These are phyloP conservation scores for Termitomyces heimii DNA, from an alignment of 768 basidiomycete genomes.

Conservation along the genomic window DNA sequence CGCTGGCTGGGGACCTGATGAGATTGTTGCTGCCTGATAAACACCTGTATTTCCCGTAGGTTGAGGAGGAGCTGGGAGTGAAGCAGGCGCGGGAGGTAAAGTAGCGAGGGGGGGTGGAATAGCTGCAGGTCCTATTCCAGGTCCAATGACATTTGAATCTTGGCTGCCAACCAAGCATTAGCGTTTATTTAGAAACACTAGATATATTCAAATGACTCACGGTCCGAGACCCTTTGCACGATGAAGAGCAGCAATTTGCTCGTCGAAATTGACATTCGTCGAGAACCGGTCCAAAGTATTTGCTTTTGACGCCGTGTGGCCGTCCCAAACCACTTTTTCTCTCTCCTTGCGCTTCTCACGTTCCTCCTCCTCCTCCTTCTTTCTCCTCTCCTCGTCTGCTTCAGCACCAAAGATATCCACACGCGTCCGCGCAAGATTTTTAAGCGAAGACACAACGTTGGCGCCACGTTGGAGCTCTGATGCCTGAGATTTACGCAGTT, in stretches of 20 bases:
- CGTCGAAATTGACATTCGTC: conserved; percentile 89
- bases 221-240: conserved; percentile 86
- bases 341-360: conserved; percentile 75
- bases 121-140: conserved; percentile 82
- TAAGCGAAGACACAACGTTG: conserved; percentile 90
- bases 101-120: conserved; percentile 59
- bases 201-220: conserved; percentile 36
- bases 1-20: conserved; percentile 89
- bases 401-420: conserved; percentile 97
- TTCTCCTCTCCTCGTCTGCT: conserved; percentile 85
- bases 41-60: conserved; percentile 37
- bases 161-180: conserved; percentile 36
- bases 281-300: conserved; percentile 92
- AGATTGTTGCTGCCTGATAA: conserved; percentile 80
- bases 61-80: conserved; percentile 68
- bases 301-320: conserved; percentile 92
- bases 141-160: conserved; percentile 76
- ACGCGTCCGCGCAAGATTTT: conserved; percentile 90
- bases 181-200: not conserved
- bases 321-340: conserved; percentile 98
- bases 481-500: conserved; percentile 85
- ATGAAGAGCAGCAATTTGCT: conserved; percentile 97
- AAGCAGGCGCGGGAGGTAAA: conserved; percentile 64
- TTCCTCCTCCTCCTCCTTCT: conserved; percentile 83
- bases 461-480: conserved; percentile 87